phyloP scores from a whole-genome alignment of 306 rosid species.

The Dalbergia oliveri region DNA sequence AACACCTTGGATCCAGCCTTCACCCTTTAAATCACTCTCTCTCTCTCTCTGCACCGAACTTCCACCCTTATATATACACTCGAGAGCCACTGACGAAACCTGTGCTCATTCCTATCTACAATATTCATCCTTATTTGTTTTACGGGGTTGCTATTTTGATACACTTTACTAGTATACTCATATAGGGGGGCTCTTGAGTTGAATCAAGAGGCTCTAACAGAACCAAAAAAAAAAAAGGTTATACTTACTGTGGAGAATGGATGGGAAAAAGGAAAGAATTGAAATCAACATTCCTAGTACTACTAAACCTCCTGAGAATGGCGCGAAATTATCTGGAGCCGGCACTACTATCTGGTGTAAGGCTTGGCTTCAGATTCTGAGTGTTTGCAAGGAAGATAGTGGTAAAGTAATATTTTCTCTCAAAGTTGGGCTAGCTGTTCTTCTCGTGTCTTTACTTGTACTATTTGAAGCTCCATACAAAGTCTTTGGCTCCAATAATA shows the following conservation, averaged over 20 bases:
- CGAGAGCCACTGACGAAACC: background rate
- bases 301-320: slow-evolving; percentile 28
- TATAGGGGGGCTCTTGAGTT: too few species aligned
- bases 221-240: background rate
- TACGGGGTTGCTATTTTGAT: too few species aligned
- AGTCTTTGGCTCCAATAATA: slow-evolving; percentile 63
- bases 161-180: too few species aligned
- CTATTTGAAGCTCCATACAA: slow-evolving; percentile 73
- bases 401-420: slow-evolving; percentile 66
- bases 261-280: slow-evolving; percentile 57
- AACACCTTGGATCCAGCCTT: too few species aligned
- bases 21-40: background rate
- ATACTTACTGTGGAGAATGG: slow-evolving; percentile 55
- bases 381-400: slow-evolving; percentile 64
- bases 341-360: slow-evolving; percentile 12
- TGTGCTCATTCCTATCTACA: too few species aligned
- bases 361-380: slow-evolving; percentile 45
- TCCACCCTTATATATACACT: background rate
- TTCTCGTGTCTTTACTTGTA: slow-evolving; percentile 70
- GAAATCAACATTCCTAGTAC: slow-evolving; percentile 57
- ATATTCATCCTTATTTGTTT: too few species aligned
- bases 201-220: too few species aligned
- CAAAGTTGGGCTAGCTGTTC: slow-evolving; percentile 76
- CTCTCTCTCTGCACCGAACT: too few species aligned
- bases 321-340: slow-evolving; percentile 29